phyloP scores from a whole-genome alignment of 2,329 filamentous ascomycete genomes.

The Helicocarpus griseus region DNA sequence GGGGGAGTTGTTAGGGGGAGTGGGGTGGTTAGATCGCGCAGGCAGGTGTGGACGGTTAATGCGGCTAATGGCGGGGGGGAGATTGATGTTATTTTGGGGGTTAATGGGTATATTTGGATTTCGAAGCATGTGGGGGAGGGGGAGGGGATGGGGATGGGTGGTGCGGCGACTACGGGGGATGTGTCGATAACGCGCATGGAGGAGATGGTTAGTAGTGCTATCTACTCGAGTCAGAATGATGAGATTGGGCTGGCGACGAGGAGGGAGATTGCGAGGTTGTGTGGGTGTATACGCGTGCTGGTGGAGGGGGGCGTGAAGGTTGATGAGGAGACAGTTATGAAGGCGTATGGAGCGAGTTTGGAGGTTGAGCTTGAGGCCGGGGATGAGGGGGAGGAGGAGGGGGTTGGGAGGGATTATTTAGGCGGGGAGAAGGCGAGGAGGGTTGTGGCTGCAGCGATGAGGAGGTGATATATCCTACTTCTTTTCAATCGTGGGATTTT shows the following conservation, averaged over 20 bases:
- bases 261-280: conserved; percentile 76
- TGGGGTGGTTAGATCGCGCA: conserved; percentile 71
- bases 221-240: conserved; percentile 95
- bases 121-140: conserved; percentile 66
- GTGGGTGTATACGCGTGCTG: conserved; percentile 70
- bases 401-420: conserved; percentile 33
- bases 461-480: neutral
- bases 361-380: conserved; percentile 48
- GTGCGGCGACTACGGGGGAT: conserved; percentile 36
- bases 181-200: conserved; percentile 73
- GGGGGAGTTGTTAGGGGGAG: conserved; percentile 60
- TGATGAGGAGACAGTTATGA: conserved; percentile 80
- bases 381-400: conserved; percentile 25
- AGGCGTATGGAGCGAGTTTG: conserved; percentile 71
- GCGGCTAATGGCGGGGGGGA: conserved; percentile 41
- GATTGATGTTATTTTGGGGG: conserved; percentile 80
- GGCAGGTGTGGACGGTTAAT: conserved; percentile 75
- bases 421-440: conserved; percentile 31
- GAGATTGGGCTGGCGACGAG: conserved; percentile 65
- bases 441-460: conserved; percentile 21
- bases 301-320: conserved; percentile 75
- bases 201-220: conserved; percentile 71
- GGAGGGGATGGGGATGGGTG: conserved; percentile 28
- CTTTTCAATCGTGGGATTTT: neutral
- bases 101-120: conserved; percentile 97